Conservation (phyloP, 225 moss, liverwort and hornwort species). For the Lunularia cruciata region DNA sequence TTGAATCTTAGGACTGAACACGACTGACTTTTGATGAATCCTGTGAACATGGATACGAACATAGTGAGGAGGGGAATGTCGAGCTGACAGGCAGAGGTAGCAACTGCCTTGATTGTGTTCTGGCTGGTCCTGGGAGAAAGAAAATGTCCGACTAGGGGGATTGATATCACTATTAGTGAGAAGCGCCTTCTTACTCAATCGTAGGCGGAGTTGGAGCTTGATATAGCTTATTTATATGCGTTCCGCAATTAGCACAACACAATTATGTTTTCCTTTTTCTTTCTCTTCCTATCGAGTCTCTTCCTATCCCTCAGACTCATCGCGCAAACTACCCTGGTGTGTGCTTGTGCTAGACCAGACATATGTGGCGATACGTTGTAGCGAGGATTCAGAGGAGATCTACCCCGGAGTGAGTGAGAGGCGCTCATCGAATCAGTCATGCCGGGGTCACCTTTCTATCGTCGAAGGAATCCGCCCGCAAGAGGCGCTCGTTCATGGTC, state of each 20-base stretch:
- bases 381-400: slow-evolving; percentile 11
- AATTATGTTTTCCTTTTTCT: not conserved
- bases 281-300: not conserved
- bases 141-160: too few relatives aligned
- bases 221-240: too few relatives aligned
- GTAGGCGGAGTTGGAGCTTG: too few relatives aligned
- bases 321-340: not conserved
- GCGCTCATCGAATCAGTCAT: slow-evolving; percentile 21
- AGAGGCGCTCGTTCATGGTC: slow-evolving; percentile 38
- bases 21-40: not conserved
- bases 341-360: slow-evolving; percentile 4
- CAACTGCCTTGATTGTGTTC: too few relatives aligned
- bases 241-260: too few relatives aligned
- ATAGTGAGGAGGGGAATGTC: not conserved
- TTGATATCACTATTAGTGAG: too few relatives aligned
- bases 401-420: not conserved
- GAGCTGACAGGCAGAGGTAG: not conserved
- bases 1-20: not conserved
- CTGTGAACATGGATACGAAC: not conserved
- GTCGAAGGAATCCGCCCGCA: slow-evolving; percentile 39
- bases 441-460: slow-evolving; percentile 50
- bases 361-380: not conserved
- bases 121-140: too few relatives aligned
- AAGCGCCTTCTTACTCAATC: too few relatives aligned
- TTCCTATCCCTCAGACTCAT: not conserved